Evolutionary conservation across 345 rosid species (phyloP).

Genomic region (Turnera subulata): DNA sequence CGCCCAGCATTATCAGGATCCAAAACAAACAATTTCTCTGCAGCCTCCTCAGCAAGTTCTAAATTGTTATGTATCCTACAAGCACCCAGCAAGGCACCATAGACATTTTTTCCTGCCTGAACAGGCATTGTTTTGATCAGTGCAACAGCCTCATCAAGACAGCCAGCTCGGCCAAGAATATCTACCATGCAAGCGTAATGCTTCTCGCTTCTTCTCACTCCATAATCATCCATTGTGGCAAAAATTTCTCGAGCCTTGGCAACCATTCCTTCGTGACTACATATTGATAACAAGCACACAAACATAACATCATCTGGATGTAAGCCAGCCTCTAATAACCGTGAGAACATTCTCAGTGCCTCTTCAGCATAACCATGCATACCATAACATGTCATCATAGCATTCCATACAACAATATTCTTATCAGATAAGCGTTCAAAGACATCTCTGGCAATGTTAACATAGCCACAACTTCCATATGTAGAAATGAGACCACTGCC

Average conservation of each 20-base stretch:
- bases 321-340: slow-evolving; percentile 12
- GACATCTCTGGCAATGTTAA: slow-evolving; percentile 10
- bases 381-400: slow-evolving; percentile 26
- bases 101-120: slow-evolving; percentile 15
- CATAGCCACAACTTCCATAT: slow-evolving; percentile 28
- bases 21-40: slow-evolving; percentile 14
- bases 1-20: slow-evolving; percentile 13
- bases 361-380: slow-evolving; percentile 19
- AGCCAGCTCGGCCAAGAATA: slow-evolving; percentile 23
- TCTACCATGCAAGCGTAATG: slow-evolving; percentile 29
- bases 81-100: slow-evolving; percentile 23
- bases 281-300: slow-evolving; percentile 17
- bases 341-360: slow-evolving; percentile 18
- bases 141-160: slow-evolving; percentile 21
- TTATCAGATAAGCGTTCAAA: slow-evolving; percentile 14
- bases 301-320: slow-evolving; percentile 21
- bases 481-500: slow-evolving; percentile 22
- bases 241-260: slow-evolving; percentile 18
- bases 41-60: slow-evolving; percentile 23
- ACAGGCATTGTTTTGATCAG: slow-evolving; percentile 23
- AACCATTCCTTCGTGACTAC: slow-evolving; percentile 26
- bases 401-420: slow-evolving; percentile 26
- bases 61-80: slow-evolving; percentile 20
- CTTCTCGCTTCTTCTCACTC: slow-evolving; percentile 15
- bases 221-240: slow-evolving; percentile 17